These are phyloP conservation scores for Musa schizocarpa DNA, from an alignment of 176 grass and related monocot species.

Conservation along the genomic window DNA sequence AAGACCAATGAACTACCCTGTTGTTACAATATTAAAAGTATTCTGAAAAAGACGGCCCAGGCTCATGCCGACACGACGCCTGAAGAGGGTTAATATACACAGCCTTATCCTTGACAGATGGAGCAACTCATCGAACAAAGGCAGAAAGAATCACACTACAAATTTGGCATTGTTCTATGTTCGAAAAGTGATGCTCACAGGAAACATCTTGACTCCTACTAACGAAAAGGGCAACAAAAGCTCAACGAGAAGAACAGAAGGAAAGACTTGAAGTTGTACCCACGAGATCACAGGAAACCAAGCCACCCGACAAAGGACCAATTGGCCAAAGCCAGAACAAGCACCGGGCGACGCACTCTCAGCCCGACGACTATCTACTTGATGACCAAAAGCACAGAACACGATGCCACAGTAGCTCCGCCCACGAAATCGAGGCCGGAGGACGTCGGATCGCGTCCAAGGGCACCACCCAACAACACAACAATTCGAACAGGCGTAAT, in stretches of 20 bases:
- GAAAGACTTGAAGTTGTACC: not conserved
- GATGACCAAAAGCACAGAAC: not conserved
- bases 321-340: not conserved
- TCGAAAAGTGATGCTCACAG: not conserved
- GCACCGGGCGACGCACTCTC: no score
- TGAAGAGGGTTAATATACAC: not conserved
- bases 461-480: not conserved
- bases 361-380: not conserved
- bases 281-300: not conserved
- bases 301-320: not conserved
- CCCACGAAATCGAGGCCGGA: not conserved
- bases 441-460: no score
- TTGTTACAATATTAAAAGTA: not conserved
- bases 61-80: not conserved
- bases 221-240: not conserved
- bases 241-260: not conserved
- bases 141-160: no score
- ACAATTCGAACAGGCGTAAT: no score
- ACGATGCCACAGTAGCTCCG: not conserved
- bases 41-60: no score
- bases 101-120: no score
- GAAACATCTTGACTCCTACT: not conserved
- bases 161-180: no score
- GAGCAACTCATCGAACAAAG: no score
- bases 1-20: not conserved